Evolutionary conservation across 306 rosid genomes (phyloP).

Genomic region (Lablab purpureus): DNA sequence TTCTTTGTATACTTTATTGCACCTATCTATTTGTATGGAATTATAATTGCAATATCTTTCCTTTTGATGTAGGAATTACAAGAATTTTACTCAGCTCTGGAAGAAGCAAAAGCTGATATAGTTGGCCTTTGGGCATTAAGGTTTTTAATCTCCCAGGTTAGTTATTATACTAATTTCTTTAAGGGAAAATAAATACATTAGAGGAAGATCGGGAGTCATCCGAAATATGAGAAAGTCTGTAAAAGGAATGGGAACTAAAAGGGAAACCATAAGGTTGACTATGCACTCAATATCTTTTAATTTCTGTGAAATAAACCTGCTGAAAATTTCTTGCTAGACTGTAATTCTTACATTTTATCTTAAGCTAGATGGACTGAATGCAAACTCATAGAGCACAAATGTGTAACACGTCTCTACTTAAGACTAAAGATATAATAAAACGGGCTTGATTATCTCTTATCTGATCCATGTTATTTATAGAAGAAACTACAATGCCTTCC

Average conservation of each 20-base stretch:
- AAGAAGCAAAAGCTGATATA: slow-evolving; percentile 98
- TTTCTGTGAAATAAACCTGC: slow-evolving; percentile 24
- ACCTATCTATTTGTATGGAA: slow-evolving; percentile 16
- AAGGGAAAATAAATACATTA: slow-evolving; percentile 1
- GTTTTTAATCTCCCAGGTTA: slow-evolving; percentile 77
- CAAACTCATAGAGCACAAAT: slow-evolving; percentile 13
- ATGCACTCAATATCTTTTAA: neutral
- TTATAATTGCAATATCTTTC: slow-evolving; percentile 26
- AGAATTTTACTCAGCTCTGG: slow-evolving; percentile 92
- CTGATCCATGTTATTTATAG: no score
- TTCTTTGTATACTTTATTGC: neutral
- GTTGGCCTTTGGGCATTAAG: slow-evolving; percentile 96
- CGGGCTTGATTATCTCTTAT: no score
- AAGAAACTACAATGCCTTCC: no score
- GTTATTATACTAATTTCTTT: slow-evolving; percentile 9
- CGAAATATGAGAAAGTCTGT: neutral
- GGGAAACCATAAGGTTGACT: slow-evolving; percentile 1
- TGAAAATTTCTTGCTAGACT: neutral
- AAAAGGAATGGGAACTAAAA: slow-evolving; percentile 14
- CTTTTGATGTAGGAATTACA: slow-evolving; percentile 78
- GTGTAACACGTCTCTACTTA: neutral
- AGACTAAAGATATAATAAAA: no score
- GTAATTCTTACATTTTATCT: neutral
- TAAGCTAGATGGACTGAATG: neutral
- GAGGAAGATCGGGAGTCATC: neutral